These are phyloP conservation scores for Cercospora sp. DNA, from an alignment of 2,329 filamentous ascomycete genomes.

Conservation along the genomic window DNA sequence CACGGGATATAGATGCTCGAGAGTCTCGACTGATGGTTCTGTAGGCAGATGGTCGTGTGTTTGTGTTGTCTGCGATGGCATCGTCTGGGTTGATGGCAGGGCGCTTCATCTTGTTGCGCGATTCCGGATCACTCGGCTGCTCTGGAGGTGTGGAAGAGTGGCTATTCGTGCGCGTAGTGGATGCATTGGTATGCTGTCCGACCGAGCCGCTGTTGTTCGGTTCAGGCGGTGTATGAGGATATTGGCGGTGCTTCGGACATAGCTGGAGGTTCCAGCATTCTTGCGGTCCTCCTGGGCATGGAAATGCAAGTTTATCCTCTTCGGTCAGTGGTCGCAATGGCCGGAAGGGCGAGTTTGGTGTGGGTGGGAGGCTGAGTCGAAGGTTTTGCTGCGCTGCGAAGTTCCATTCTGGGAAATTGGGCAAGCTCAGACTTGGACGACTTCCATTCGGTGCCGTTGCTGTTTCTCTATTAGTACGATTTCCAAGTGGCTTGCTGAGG, in stretches of 20 bases:
- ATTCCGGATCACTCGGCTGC: constrained; percentile 7
- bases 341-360: constrained; percentile 24
- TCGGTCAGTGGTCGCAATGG: constrained; percentile 19
- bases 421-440: constrained; percentile 18
- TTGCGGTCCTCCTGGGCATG: constrained; percentile 19
- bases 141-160: constrained; percentile 6
- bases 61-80: neutral
- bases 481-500: neutral
- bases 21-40: constrained; percentile 5
- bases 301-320: constrained; percentile 25
- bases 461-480: neutral
- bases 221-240: constrained; percentile 1
- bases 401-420: constrained; percentile 11
- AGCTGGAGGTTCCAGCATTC: constrained; percentile 26
- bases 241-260: constrained; percentile 24
- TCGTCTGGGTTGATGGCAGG: constrained; percentile 19
- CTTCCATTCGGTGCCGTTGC: constrained; percentile 3
- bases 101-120: constrained; percentile 22
- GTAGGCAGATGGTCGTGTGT: neutral
- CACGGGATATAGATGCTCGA: constrained; percentile 13
- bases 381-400: constrained; percentile 16
- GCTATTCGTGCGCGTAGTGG: constrained; percentile 16
- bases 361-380: constrained; percentile 22
- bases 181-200: neutral
- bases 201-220: neutral